phyloP scores from a whole-genome alignment of 768 basidiomycete species.

The Clavulina sp. region DNA sequence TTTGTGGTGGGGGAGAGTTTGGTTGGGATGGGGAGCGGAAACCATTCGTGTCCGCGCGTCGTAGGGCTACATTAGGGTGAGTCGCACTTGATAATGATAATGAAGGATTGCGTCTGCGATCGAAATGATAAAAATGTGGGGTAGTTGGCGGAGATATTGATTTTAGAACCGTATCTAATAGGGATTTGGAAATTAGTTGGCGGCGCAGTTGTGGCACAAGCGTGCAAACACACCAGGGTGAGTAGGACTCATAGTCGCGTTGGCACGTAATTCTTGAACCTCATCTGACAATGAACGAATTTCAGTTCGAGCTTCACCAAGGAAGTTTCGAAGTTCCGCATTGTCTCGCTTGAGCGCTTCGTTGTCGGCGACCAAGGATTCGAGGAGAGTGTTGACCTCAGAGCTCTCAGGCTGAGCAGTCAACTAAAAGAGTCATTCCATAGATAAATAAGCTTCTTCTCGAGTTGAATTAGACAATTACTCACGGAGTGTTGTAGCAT shows the following conservation, averaged over 20 bases:
- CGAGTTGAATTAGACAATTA: slow-evolving; percentile 11
- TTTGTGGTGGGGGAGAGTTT: neutral
- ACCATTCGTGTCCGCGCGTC: no score
- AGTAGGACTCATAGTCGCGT: neutral
- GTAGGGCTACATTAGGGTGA: neutral
- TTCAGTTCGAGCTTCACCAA: slow-evolving; percentile 66
- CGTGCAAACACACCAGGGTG: neutral
- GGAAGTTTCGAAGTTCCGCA: slow-evolving; percentile 53
- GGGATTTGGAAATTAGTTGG: neutral
- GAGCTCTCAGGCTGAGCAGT: slow-evolving; percentile 11
- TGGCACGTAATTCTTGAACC: slow-evolving; percentile 40
- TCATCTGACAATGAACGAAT: slow-evolving; percentile 51
- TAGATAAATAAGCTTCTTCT: neutral
- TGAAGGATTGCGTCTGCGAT: neutral
- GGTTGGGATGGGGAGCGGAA: neutral
- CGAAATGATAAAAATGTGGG: neutral
- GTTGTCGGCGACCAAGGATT: slow-evolving; percentile 75
- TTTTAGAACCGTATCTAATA: neutral
- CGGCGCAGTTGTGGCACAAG: no score
- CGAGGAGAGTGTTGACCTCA: slow-evolving; percentile 52
- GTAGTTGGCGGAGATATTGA: neutral
- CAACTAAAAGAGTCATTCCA: slow-evolving; percentile 6
- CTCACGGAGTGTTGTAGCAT: slow-evolving; percentile 41
- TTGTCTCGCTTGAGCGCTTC: slow-evolving; percentile 69
- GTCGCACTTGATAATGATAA: neutral